Percentiles rank a stretch among this genome's conserved stretches.
These are phyloP conservation scores for Zea mays DNA, from an alignment of 176 grass and related monocot genomes.

Conservation along the genomic window Zm-B73-REFERENCE-NAM-5.0 NC_050103.1:147942001-147942500, in stretches of 20 bases:
- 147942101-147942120: background rate
- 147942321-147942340: slow-evolving; percentile 4
- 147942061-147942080: background rate
- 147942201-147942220: slow-evolving; percentile 31
- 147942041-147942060: background rate
- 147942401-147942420: too few species aligned
- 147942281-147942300: slow-evolving; percentile 23
- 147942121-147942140: slow-evolving; percentile 27
- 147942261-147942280: slow-evolving; percentile 23
- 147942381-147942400: too few species aligned
- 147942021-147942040: background rate
- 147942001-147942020: background rate
- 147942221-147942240: slow-evolving; percentile 42
- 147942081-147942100: background rate
- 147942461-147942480: too few species aligned
- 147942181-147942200: slow-evolving; percentile 28
- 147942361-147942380: too few species aligned
- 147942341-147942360: too few species aligned
- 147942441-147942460: too few species aligned
- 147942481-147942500: too few species aligned
- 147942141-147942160: slow-evolving; percentile 41
- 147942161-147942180: slow-evolving; percentile 31
- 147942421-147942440: too few species aligned
- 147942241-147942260: slow-evolving; percentile 28
- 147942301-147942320: slow-evolving; percentile 1